Percentiles rank a stretch among this genome's conserved stretches.
phyloP scores from a whole-genome alignment of 2,329 filamentous ascomycete genomes.

The Ceratocystis cacaofunesta region DNA sequence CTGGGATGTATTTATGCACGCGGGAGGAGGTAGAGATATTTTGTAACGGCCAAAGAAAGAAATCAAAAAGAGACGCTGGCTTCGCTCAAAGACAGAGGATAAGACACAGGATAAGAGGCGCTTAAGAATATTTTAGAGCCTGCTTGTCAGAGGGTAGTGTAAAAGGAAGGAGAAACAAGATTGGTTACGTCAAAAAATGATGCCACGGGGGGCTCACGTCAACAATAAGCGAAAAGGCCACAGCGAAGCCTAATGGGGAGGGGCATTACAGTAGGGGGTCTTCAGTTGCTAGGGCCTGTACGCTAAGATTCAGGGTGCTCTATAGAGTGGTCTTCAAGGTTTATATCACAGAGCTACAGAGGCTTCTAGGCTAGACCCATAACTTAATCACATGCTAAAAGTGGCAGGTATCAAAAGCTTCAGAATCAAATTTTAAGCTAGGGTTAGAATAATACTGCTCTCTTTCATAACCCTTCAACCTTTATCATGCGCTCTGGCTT shows the following conservation, averaged over 20 bases:
- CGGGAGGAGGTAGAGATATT: conserved; percentile 1
- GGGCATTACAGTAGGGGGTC: too few relatives aligned
- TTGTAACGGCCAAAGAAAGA: neutral
- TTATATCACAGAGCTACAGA: too few relatives aligned
- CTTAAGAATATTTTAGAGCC: conserved; percentile 2
- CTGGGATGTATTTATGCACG: neutral
- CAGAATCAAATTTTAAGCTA: too few relatives aligned
- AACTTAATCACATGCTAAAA: too few relatives aligned
- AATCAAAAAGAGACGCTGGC: neutral
- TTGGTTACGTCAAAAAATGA: neutral
- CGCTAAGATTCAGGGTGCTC: too few relatives aligned
- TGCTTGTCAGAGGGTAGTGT: neutral
- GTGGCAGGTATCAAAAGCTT: too few relatives aligned
- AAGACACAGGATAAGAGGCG: neutral
- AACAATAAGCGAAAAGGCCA: neutral
- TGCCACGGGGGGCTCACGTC: neutral
- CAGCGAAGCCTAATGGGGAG: neutral
- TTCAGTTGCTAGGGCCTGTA: too few relatives aligned
- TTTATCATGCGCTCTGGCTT: neutral
- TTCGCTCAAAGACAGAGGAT: neutral
- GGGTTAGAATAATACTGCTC: too few relatives aligned
- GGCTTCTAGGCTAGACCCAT: too few relatives aligned
- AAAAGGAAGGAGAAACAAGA: neutral
- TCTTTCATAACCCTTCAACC: neutral
- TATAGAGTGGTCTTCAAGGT: too few relatives aligned